Evolutionary conservation across 495 filamentous ascomycete genomes (phyloP).

Genomic region (Tetracladium marchalianum): DNA sequence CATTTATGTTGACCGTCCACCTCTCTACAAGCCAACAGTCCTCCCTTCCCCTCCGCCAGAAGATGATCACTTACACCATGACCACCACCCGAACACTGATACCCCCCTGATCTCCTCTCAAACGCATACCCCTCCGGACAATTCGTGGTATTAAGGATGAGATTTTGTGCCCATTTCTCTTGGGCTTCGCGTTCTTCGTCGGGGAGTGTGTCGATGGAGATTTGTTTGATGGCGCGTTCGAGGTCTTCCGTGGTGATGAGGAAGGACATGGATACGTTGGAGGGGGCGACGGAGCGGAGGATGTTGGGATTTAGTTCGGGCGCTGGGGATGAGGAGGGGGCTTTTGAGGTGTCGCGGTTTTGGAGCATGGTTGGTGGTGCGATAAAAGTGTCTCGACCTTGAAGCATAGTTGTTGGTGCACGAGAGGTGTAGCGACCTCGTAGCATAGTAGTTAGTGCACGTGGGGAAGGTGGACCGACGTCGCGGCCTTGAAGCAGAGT

Average conservation of each 20-base stretch:
- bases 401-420: no score
- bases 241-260: not conserved
- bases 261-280: not conserved
- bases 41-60: conserved; percentile 7
- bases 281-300: no score
- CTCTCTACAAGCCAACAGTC: not conserved
- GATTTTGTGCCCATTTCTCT: conserved; percentile 2
- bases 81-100: conserved; percentile 4
- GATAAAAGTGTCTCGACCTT: no score
- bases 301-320: no score
- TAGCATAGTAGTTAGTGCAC: no score
- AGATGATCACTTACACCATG: conserved; percentile 7
- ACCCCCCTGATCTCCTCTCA: not conserved
- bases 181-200: not conserved
- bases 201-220: not conserved
- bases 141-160: not conserved
- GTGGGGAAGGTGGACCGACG: no score
- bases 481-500: no score
- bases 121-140: conserved; percentile 2
- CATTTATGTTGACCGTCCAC: no score
- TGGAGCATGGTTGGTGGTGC: no score
- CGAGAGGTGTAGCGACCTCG: no score
- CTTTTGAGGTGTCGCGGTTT: no score
- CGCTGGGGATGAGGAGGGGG: no score
- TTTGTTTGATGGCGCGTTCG: not conserved